phyloP scores from a whole-genome alignment of 192 early-diverging fungal species.

The Anaeromyces robustus region DNA sequence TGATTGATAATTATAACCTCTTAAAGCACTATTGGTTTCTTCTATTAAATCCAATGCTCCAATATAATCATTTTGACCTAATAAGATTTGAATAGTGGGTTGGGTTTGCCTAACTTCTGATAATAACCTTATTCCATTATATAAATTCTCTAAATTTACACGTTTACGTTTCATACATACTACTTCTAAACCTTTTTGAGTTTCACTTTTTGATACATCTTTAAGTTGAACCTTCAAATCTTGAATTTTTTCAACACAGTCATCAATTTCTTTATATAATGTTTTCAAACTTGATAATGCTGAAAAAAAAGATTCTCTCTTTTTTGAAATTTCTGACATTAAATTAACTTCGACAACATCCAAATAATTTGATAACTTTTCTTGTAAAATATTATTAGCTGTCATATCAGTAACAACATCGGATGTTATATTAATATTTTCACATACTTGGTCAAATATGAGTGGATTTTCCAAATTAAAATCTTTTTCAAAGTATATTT shows the following conservation, averaged over 20 bases:
- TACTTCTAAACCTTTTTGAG: conserved; percentile 65
- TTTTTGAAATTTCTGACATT: conserved; percentile 80
- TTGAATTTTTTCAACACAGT: conserved; percentile 79
- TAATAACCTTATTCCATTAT: conserved; percentile 54
- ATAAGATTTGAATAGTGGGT: conserved; percentile 66
- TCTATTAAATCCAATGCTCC: conserved; percentile 80
- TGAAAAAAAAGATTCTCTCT: conserved; percentile 91
- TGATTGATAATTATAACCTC: conserved; percentile 14
- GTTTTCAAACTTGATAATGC: conserved; percentile 85
- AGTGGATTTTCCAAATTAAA: conserved; percentile 85
- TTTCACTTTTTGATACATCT: conserved; percentile 38
- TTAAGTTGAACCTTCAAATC: conserved; percentile 53
- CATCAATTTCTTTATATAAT: conserved; percentile 77
- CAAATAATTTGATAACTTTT: conserved; percentile 73
- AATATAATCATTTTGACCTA: conserved; percentile 69
- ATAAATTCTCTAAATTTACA: conserved; percentile 50
- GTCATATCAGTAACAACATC: conserved; percentile 19
- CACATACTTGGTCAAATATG: conserved; percentile 68
- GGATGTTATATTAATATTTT: conserved; percentile 46
- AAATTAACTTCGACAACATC: conserved; percentile 91
- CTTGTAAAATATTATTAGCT: conserved; percentile 61
- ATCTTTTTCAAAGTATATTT: conserved; percentile 66
- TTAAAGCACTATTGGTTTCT: conserved; percentile 45
- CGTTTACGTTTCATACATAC: conserved; percentile 61
- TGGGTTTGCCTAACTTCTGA: conserved; percentile 60